A percentile compares a stretch with the other conserved stretches of the same genome.
Conservation (phyloP, 2,329 filamentous ascomycete species). For the Akanthomyces dipterigenus region DNA sequence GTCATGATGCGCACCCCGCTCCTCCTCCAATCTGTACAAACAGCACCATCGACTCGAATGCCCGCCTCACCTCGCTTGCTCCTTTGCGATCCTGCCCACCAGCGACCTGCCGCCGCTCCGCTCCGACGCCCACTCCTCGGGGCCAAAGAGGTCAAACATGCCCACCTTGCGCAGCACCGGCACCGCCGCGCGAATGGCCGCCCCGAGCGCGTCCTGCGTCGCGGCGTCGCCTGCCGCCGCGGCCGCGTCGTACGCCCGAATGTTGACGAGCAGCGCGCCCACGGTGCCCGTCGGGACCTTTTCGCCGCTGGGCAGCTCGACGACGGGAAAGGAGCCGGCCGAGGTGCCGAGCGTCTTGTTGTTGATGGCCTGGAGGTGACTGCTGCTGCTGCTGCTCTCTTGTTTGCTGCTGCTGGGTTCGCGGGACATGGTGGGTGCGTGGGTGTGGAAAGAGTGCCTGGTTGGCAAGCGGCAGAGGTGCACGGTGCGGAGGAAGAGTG, state of each 20-base stretch:
- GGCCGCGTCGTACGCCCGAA: constrained; percentile 11
- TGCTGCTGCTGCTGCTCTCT: background rate
- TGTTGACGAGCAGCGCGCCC: constrained; percentile 14
- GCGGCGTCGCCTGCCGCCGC: background rate
- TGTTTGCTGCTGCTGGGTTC: background rate
- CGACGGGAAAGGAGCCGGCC: constrained; percentile 12
- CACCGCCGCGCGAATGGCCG: constrained; percentile 11
- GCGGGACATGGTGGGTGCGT: background rate
- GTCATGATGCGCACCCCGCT: no score
- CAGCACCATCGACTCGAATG: no score
- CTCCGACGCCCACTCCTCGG: constrained; percentile 13
- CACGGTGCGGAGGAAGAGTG: no score
- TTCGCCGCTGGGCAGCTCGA: constrained; percentile 13
- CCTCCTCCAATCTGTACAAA: no score
- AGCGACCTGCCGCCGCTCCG: constrained; percentile 9
- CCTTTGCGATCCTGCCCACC: constrained; percentile 11
- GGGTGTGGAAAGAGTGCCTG: no score
- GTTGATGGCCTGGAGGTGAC: constrained; percentile 13
- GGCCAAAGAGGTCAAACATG: constrained; percentile 14
- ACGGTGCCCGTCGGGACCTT: constrained; percentile 14
- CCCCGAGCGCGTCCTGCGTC: background rate
- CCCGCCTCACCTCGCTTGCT: background rate
- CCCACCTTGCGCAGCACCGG: constrained; percentile 14
- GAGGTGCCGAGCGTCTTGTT: constrained; percentile 12
- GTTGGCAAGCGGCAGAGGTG: no score